Base-by-base conservation (phyloP, 345 rosid genomes). In the Arabis alpina region DNA sequence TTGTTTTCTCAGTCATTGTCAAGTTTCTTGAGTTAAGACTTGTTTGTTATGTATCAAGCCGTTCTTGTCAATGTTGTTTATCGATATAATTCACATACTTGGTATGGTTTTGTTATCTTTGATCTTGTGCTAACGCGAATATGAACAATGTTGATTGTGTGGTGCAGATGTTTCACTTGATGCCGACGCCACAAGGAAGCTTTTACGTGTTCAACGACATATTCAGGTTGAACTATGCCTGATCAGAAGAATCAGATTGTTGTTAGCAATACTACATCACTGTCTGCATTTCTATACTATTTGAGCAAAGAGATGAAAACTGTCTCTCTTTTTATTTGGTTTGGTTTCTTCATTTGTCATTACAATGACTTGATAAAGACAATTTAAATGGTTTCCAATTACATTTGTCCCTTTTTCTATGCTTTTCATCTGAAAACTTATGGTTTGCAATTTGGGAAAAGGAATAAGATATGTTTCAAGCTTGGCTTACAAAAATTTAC, bases 181-280 rank as follows among this genome's bases (percentile, higher is more conserved):
- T 94, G 91, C 97, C 99, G 15, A 86, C 95, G 14, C 86, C 94
- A 32, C 95, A 86, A 76, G 97, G 99, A 80, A 88, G 91, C 89
- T 91, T 82, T 70, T 91, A 86, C 53, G 99, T 94, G 77, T 79
- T 77, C 62, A 94, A 91, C 24, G 99, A 91, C 80, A 91, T 91
- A 70, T 94, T 91, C 95, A 88, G 99, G 84, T 76, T 94, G 87
- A 94, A 94, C 90, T 91, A 88, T 58, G 91, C 97, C 5, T 94
- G 93, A 94, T 19, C n/a, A 54, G 47, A 6, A 19, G 23, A 28
- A 24, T 43, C 55, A 51, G 55, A 60, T 60, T 73, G 50, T 40
- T 64, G 23, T 28, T 28, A 64, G 52, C 27, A 49, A 28, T n/a
- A 64, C 62, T n/a, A 64, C 62, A 44, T 25, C 19, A 43, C 2